These are phyloP conservation scores for Aspergillus cejpii DNA, from an alignment of 2,329 filamentous ascomycete genomes.

Conservation along the genomic window DNA sequence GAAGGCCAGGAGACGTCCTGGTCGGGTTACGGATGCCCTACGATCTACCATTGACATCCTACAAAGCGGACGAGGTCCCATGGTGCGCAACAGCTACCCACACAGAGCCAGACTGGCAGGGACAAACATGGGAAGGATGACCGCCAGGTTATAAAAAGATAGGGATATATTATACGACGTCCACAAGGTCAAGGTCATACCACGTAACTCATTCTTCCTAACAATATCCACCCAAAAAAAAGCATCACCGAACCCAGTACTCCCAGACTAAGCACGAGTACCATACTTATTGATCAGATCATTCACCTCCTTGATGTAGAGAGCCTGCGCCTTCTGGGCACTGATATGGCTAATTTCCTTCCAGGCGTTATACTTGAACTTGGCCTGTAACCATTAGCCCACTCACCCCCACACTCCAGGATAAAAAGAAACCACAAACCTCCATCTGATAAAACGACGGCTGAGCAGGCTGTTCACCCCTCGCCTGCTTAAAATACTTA, in stretches of 20 bases:
- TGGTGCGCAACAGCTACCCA: conserved; percentile 66
- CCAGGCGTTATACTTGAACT: conserved; percentile 76
- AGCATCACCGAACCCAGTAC: not conserved
- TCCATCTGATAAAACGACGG: conserved; percentile 15
- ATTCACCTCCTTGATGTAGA: conserved; percentile 69
- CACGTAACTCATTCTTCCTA: too few species aligned
- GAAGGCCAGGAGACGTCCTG: conserved; percentile 26
- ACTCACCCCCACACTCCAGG: not conserved
- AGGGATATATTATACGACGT: not conserved
- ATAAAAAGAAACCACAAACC: conserved; percentile 9
- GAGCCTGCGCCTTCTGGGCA: conserved; percentile 62
- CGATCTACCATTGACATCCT: conserved; percentile 63
- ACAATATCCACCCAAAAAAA: not conserved
- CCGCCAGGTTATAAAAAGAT: too few species aligned
- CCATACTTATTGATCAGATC: conserved; percentile 63
- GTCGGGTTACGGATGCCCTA: conserved; percentile 79
- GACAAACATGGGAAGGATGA: conserved; percentile 34
- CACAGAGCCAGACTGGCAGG: conserved; percentile 53
- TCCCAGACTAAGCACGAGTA: conserved; percentile 14
- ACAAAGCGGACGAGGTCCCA: conserved; percentile 58
- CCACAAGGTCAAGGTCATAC: not conserved
- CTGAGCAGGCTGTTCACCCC: conserved; percentile 11
- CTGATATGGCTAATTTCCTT: conserved; percentile 59
- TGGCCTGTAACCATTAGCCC: conserved; percentile 51
- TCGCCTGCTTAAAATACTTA: conserved; percentile 17